Evolutionary conservation across 768 basidiomycete genomes (phyloP).

Genomic region (Tubosaeta sp.): DNA sequence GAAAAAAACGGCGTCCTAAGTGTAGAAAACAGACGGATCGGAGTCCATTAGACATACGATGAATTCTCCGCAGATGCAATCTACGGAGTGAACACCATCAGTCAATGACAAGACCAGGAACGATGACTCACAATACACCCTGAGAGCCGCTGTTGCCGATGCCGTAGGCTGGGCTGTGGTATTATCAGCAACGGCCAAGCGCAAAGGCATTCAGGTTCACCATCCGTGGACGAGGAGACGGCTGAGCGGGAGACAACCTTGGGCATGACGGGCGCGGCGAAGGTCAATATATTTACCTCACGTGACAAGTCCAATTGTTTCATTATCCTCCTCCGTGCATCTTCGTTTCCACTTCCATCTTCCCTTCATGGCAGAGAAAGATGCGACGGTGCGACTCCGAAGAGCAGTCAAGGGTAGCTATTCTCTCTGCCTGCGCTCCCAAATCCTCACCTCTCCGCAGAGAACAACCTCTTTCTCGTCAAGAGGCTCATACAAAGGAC

Average conservation of each 20-base stretch:
- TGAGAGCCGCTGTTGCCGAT: conserved; percentile 71
- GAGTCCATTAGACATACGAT: conserved; percentile 49
- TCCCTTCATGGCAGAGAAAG: conserved; percentile 73
- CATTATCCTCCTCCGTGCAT: conserved; percentile 20
- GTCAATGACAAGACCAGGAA: conserved; percentile 1
- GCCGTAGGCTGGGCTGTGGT: conserved; percentile 68
- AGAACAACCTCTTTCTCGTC: conserved; percentile 93
- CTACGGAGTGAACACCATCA: conserved; percentile 36
- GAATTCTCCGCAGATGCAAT: conserved; percentile 87
- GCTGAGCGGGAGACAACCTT: conserved; percentile 89
- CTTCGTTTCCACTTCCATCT: conserved; percentile 22
- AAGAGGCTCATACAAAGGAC: conserved; percentile 80
- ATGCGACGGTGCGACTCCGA: conserved; percentile 67
- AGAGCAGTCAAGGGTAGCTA: conserved; percentile 72
- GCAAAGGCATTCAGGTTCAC: conserved; percentile 35
- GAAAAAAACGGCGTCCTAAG: conserved; percentile 2
- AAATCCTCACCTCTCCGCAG: conserved; percentile 39
- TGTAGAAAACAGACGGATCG: neutral
- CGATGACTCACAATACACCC: conserved; percentile 68
- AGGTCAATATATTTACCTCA: conserved; percentile 12
- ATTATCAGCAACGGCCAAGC: neutral
- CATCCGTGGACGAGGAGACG: conserved; percentile 84
- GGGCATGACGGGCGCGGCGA: conserved; percentile 55
- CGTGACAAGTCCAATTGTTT: conserved; percentile 31
- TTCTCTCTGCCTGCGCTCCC: neutral